Conservation (phyloP, 768 basidiomycete genomes). For the Suillus brevipes region DNA sequence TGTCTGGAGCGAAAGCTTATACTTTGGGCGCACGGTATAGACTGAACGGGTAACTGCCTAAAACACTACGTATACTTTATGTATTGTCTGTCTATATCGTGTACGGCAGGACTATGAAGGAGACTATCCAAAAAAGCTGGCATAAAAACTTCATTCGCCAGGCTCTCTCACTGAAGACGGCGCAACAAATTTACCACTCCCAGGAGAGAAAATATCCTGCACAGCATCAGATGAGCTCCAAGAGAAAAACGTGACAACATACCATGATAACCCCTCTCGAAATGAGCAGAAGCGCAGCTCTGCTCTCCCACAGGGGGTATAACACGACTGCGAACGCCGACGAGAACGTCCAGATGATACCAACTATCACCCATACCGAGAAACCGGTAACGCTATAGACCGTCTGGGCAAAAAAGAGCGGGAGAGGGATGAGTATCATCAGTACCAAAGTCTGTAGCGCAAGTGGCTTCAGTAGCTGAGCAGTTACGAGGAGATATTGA, state of each 20-base stretch:
- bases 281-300: slow-evolving; percentile 63
- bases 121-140: background rate
- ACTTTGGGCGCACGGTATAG: background rate
- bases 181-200: slow-evolving; percentile 41
- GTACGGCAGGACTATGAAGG: background rate
- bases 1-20: no score
- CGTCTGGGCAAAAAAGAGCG: slow-evolving; percentile 81
- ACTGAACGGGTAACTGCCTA: background rate
- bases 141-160: background rate
- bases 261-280: slow-evolving; percentile 65
- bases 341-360: slow-evolving; percentile 82
- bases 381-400: slow-evolving; percentile 66
- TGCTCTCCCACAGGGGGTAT: slow-evolving; percentile 86
- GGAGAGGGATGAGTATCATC: slow-evolving; percentile 78
- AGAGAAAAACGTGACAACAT: background rate
- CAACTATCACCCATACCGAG: slow-evolving; percentile 78
- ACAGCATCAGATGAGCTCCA: background rate
- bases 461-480: slow-evolving; percentile 1
- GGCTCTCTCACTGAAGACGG: slow-evolving; percentile 5
- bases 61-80: background rate
- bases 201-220: slow-evolving; percentile 43
- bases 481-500: background rate
- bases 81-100: background rate
- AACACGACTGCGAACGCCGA: slow-evolving; percentile 76
- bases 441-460: slow-evolving; percentile 53